Evolutionary conservation across 139 green algal species (phyloP).

Genomic region (Volvox africanus): DNA sequence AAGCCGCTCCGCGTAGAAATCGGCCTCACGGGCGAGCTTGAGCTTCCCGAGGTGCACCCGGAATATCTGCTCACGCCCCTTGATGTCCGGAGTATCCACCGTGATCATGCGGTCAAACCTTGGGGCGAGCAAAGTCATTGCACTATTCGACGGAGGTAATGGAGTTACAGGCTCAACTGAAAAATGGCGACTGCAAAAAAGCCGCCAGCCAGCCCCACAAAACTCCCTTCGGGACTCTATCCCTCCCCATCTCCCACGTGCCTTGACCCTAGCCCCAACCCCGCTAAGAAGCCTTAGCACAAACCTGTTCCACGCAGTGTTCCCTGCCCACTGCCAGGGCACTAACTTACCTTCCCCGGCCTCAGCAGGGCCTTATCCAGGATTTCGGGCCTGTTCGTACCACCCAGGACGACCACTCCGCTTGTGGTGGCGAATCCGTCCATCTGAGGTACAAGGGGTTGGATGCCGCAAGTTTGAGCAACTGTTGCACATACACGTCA

Average conservation of each 20-base stretch:
- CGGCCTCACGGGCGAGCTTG: slow-evolving; percentile 84
- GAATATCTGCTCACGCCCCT: slow-evolving; percentile 98
- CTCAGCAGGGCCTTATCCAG: slow-evolving; percentile 97
- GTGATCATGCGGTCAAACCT: slow-evolving; percentile 98
- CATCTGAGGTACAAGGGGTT: slow-evolving; percentile 9
- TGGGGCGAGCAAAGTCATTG: background rate
- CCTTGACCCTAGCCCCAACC: too few species aligned
- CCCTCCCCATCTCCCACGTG: too few species aligned
- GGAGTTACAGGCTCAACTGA: too few species aligned
- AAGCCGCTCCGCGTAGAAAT: slow-evolving; percentile 89
- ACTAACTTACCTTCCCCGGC: slow-evolving; percentile 74
- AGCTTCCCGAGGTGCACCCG: slow-evolving; percentile 88
- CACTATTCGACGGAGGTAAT: too few species aligned
- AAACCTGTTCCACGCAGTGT: too few species aligned
- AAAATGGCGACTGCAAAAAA: too few species aligned
- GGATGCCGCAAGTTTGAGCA: too few species aligned
- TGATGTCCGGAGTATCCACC: slow-evolving; percentile 97
- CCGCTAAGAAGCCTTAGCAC: too few species aligned
- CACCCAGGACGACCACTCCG: slow-evolving; percentile 95
- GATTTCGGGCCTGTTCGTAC: slow-evolving; percentile 99
- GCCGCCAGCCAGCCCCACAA: too few species aligned
- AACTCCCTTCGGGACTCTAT: too few species aligned
- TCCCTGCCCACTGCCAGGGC: slow-evolving; percentile 54
- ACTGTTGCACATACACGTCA: too few species aligned
- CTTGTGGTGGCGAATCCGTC: slow-evolving; percentile 63